These are phyloP conservation scores for Leptomonas pyrrhocoris DNA, from an alignment of 208 protist genomes.

Conservation along the genomic window DNA sequence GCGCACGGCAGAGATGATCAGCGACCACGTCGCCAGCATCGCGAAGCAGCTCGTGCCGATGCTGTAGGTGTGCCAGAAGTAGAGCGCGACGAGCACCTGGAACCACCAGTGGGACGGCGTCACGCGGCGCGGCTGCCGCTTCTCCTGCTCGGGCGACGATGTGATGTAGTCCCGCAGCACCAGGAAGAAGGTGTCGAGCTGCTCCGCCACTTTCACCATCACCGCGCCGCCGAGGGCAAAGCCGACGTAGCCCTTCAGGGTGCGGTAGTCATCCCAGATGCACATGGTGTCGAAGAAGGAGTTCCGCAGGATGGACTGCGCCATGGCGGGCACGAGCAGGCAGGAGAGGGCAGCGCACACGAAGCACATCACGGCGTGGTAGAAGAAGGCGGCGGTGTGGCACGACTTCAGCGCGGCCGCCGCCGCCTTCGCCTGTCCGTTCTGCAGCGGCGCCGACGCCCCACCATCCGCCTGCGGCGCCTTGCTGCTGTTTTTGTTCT, in stretches of 20 bases:
- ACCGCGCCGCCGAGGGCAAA: slow-evolving; percentile 61
- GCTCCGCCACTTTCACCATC: slow-evolving; percentile 69
- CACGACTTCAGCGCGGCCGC: slow-evolving; percentile 26
- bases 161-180: slow-evolving; percentile 67
- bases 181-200: slow-evolving; percentile 80
- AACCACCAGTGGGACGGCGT: slow-evolving; percentile 50
- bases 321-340: slow-evolving; percentile 38
- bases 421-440: slow-evolving; percentile 11
- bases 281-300: slow-evolving; percentile 41
- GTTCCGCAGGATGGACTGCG: slow-evolving; percentile 19
- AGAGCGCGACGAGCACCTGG: slow-evolving; percentile 36
- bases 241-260: slow-evolving; percentile 45
- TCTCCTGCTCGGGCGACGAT: slow-evolving; percentile 16
- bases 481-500: slow-evolving; percentile 10
- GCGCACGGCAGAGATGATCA: slow-evolving; percentile 33
- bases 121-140: slow-evolving; percentile 26
- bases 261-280: slow-evolving; percentile 40
- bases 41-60: slow-evolving; percentile 44
- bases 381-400: slow-evolving; percentile 34
- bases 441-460: background rate
- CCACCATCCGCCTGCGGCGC: no score
- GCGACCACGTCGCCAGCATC: slow-evolving; percentile 34
- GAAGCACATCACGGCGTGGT: slow-evolving; percentile 44
- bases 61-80: slow-evolving; percentile 60
- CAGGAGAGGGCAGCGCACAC: slow-evolving; percentile 35